A percentile compares a stretch with the other conserved stretches of the same genome.
Conservation (phyloP, 495 filamentous ascomycete genomes). For the Extremus antarcticus region DNA sequence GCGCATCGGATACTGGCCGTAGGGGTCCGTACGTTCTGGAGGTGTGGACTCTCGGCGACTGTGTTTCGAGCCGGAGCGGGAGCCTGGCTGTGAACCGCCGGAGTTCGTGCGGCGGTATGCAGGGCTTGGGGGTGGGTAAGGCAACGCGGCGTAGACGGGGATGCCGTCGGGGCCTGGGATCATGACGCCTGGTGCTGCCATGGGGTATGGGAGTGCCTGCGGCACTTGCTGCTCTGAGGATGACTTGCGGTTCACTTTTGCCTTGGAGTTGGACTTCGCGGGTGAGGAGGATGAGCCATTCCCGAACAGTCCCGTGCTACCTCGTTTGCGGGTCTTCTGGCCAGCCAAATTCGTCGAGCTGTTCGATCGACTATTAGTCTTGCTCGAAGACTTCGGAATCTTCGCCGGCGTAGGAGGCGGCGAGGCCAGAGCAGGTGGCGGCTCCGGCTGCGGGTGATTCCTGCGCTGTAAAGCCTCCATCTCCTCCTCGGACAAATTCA, state of each 20-base stretch:
- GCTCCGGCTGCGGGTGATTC: constrained; percentile 14
- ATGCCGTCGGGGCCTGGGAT: constrained; percentile 27
- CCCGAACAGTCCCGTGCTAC: constrained; percentile 7
- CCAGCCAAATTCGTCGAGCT: constrained; percentile 12
- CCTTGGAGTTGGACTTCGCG: constrained; percentile 18
- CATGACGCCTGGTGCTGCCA: constrained; percentile 23
- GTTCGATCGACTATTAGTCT: constrained; percentile 10
- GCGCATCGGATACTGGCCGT: constrained; percentile 21
- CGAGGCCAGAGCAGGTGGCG: constrained; percentile 6
- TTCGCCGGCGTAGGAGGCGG: constrained; percentile 14
- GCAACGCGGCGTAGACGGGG: constrained; percentile 24
- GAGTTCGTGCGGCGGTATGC: constrained; percentile 13
- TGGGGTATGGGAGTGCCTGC: constrained; percentile 4
- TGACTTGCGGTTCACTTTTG: constrained; percentile 16
- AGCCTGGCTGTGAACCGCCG: constrained; percentile 15
- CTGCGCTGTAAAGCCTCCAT: constrained; percentile 61
- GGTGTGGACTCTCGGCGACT: constrained; percentile 14
- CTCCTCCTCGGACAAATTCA: constrained; percentile 63
- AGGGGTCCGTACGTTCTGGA: constrained; percentile 14
- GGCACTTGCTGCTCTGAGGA: constrained; percentile 13
- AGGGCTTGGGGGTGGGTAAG: constrained; percentile 19
- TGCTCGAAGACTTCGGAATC: constrained; percentile 8
- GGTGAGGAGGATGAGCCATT: constrained; percentile 10
- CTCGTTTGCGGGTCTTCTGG: constrained; percentile 8
- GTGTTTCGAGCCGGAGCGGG: constrained; percentile 26